phyloP scores from a whole-genome alignment of 2,329 filamentous ascomycete genomes.

The Chaetoscypha palmicola region DNA sequence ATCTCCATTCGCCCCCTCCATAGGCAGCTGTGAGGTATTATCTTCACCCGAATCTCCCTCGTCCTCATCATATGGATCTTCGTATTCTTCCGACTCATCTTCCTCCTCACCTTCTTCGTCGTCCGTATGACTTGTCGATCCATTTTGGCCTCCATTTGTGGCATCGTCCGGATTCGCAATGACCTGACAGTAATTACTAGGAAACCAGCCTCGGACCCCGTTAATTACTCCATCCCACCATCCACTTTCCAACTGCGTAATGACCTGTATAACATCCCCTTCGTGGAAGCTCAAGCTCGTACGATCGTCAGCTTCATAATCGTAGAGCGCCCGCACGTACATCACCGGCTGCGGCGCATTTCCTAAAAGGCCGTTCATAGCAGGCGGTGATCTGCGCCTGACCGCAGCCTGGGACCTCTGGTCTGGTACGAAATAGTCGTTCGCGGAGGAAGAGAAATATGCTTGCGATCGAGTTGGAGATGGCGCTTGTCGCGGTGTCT shows the following conservation, averaged over 20 bases:
- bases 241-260: conserved; percentile 94
- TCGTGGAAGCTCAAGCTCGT: conserved; percentile 95
- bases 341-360: conserved; percentile 60
- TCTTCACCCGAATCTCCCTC: conserved; percentile 58
- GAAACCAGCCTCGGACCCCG: conserved; percentile 95
- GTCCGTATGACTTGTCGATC: conserved; percentile 41
- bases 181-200: conserved; percentile 94
- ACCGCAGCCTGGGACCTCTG: conserved; percentile 16
- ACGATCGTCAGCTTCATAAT: conserved; percentile 95
- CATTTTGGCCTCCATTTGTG: conserved; percentile 52
- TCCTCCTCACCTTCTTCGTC: conserved; percentile 55
- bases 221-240: conserved; percentile 99
- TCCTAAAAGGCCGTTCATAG: conserved; percentile 56
- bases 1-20: conserved; percentile 59
- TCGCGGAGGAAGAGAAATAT: conserved; percentile 14
- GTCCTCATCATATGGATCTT: conserved; percentile 59
- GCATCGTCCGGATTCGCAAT: conserved; percentile 71
- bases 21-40: conserved; percentile 50
- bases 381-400: conserved; percentile 25
- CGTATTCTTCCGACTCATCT: conserved; percentile 60
- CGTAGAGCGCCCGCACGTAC: conserved; percentile 93
- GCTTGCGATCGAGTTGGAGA: conserved; percentile 13
- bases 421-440: conserved; percentile 10
- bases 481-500: conserved; percentile 11
- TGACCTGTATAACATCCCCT: conserved; percentile 96